Conservation (phyloP, 2,329 filamentous ascomycete genomes). For the Venturia carpophila region DNA sequence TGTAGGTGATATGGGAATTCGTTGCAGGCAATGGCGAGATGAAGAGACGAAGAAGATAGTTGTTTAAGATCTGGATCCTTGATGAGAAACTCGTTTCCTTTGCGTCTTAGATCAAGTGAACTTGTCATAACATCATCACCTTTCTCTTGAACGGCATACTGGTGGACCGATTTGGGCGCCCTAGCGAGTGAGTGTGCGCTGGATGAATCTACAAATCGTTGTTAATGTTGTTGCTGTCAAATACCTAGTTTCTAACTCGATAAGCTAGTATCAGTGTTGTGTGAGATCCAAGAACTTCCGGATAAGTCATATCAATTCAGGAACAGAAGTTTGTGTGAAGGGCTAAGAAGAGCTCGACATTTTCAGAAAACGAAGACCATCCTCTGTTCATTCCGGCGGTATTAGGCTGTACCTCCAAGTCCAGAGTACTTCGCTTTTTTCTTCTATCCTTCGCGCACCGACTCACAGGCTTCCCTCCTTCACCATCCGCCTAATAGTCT, state of each 20-base stretch:
- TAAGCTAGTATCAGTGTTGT: neutral
- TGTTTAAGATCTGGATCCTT: too few relatives aligned
- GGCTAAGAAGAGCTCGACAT: neutral
- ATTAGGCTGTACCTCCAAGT: neutral
- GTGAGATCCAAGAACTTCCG: neutral
- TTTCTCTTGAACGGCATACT: too few relatives aligned
- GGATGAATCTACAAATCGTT: neutral
- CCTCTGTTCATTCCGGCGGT: too few relatives aligned
- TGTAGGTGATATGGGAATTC: too few relatives aligned
- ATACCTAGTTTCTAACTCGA: too few relatives aligned
- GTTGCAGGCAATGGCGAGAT: too few relatives aligned
- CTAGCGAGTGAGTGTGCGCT: too few relatives aligned
- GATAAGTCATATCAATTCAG: neutral
- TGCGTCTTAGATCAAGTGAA: too few relatives aligned
- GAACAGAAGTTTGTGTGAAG: neutral
- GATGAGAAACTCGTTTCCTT: too few relatives aligned
- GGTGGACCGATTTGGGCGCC: too few relatives aligned
- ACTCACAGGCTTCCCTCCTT: slow-evolving; percentile 29
- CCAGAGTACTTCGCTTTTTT: neutral
- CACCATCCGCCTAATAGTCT: slow-evolving; percentile 37
- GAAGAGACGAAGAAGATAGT: too few relatives aligned
- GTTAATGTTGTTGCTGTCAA: neutral
- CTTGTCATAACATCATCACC: too few relatives aligned
- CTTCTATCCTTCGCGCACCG: neutral
- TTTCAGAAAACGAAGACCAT: neutral